phyloP scores from a whole-genome alignment of 1,284 basidiomycete species.

The Earliella scabrosa region DNA sequence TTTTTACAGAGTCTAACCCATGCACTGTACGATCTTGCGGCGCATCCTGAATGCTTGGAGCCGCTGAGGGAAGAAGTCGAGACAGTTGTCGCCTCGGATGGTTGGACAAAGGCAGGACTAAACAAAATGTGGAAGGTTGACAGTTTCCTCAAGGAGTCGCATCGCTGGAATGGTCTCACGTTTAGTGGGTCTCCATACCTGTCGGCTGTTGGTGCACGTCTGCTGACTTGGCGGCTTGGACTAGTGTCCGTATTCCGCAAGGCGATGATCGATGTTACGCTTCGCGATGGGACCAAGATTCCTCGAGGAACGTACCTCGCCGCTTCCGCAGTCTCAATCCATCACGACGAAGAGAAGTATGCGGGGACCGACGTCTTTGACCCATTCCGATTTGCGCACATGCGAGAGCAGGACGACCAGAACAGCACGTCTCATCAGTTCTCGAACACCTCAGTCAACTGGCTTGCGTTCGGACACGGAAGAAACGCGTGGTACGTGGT shows the following conservation, averaged over 20 bases:
- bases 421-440: constrained; percentile 33
- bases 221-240: neutral
- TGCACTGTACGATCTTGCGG: constrained; percentile 45
- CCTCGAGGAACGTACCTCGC: constrained; percentile 46
- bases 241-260: constrained; percentile 18
- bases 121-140: constrained; percentile 50
- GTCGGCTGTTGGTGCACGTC: neutral
- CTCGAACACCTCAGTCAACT: constrained; percentile 41
- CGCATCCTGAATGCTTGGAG: constrained; percentile 40
- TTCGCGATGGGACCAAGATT: constrained; percentile 46
- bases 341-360: constrained; percentile 46
- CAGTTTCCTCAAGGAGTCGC: constrained; percentile 53
- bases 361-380: constrained; percentile 42
- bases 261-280: constrained; percentile 38
- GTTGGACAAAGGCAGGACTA: constrained; percentile 48
- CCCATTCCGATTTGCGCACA: constrained; percentile 49
- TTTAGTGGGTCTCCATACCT: neutral
- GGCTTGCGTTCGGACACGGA: constrained; percentile 47
- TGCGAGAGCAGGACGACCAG: constrained; percentile 33
- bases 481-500: constrained; percentile 45
- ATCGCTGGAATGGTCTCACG: constrained; percentile 35
- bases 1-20: constrained; percentile 38
- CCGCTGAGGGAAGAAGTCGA: constrained; percentile 49
- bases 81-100: constrained; percentile 37
- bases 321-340: constrained; percentile 42